A percentile compares a stretch with the other conserved stretches of the same genome.
Conservation (phyloP, 305 asterid genomes). For the Solanum aculeatissimum region DNA sequence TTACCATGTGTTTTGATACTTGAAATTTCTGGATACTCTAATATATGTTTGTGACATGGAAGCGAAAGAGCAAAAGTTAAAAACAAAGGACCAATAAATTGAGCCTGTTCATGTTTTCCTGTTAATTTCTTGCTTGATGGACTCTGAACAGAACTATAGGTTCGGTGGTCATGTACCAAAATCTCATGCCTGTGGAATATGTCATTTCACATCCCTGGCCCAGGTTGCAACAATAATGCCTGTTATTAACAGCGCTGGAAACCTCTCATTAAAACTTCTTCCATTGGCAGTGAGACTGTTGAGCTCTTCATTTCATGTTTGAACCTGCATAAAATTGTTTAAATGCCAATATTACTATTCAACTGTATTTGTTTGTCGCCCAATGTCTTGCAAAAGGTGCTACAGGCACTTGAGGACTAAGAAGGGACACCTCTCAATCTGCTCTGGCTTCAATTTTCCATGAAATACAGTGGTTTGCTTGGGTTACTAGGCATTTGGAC, state of each 20-base stretch:
- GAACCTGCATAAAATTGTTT: neutral
- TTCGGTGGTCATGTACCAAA: neutral
- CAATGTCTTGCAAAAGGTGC: neutral
- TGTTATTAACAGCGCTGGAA: neutral
- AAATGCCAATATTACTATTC: neutral
- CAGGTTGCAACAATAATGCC: neutral
- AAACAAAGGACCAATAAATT: neutral
- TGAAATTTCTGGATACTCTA: neutral
- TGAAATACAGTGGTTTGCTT: neutral
- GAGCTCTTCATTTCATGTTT: neutral
- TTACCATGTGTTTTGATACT: neutral
- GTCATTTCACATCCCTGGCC: neutral
- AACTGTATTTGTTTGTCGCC: neutral
- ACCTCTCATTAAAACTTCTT: neutral
- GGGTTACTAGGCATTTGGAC: neutral
- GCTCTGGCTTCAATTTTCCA: neutral
- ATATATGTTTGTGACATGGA: neutral
- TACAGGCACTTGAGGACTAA: neutral
- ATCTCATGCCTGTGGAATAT: neutral
- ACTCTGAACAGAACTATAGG: neutral
- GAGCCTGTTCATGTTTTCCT: neutral
- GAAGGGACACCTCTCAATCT: neutral
- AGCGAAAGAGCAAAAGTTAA: neutral
- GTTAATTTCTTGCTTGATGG: neutral
- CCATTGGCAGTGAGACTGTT: neutral